Evolutionary conservation across 176 grass and related monocot species (phyloP), one percentile per base, ranked within the genome.

Genomic region (Zea luxurians): DNA sequence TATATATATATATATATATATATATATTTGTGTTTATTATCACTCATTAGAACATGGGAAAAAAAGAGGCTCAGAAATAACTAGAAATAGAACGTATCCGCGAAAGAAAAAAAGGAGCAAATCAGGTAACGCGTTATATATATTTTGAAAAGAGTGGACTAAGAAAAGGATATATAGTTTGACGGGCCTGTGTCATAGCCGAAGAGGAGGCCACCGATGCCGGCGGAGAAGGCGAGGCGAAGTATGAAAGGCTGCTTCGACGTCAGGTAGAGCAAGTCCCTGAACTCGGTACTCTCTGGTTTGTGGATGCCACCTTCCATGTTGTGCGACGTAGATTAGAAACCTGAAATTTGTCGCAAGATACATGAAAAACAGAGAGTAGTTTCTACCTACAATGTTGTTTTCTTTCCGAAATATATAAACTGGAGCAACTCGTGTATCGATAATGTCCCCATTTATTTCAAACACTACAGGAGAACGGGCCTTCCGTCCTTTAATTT

Each of bases 131-230:
- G 53, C 7, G 2, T 18, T 57, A 18, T 57, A 55, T 57, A 18
- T 57, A 55, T 8, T 55, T 8, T 57, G 6, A 57, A 57, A 57
- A 57, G 2, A 57, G 18, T 57, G 16, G 53, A 57, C 7, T 57
- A 10, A 21, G 55, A 10, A 59, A 10, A 59, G 8, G 55, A 60
- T 57, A n/a, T 7, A 0, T 61, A 61, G 54, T 20, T 20, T 59
- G 64, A 44, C 57, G 45, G 77, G 90, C 93, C 90, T 45, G 93
- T 93, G 72, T 97, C 88, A 68, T 97, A 93, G 70, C 93, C 93
- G 16, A 97, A 97, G 83, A 97, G 93, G 59, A 97, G 84, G 20
- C 91, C 93, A 13, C 93, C 93, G 10, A 97, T 97, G 37, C 93
- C 93, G 2, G 93, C 91, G 1, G 93, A 97, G 71, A 97, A 91